A percentile compares a stretch with the other conserved stretches of the same genome.
Evolutionary conservation across 2,329 filamentous ascomycete genomes (phyloP).

Genomic region (Parafenestella ontariensis): DNA sequence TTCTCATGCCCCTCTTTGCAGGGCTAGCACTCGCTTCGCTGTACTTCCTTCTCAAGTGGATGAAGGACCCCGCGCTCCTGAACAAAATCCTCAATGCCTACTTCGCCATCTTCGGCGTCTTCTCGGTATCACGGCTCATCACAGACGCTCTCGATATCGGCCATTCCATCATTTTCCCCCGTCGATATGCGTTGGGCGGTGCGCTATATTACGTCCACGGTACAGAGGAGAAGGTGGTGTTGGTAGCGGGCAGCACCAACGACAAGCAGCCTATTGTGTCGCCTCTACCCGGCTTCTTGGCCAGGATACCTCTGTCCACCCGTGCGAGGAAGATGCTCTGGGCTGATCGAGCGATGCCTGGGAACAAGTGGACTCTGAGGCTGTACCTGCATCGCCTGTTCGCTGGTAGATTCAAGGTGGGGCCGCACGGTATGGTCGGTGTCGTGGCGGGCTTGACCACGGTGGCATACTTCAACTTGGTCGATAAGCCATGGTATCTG

Average conservation of each 20-base stretch:
- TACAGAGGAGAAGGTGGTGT: slow-evolving; percentile 41
- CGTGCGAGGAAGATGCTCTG: slow-evolving; percentile 53
- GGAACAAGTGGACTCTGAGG: slow-evolving; percentile 60
- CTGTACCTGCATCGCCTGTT: slow-evolving; percentile 61
- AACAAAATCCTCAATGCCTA: slow-evolving; percentile 86
- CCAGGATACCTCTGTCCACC: slow-evolving; percentile 55
- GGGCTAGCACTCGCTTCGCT: slow-evolving; percentile 74
- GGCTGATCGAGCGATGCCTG: slow-evolving; percentile 56
- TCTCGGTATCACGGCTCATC: slow-evolving; percentile 75
- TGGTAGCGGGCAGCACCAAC: slow-evolving; percentile 35
- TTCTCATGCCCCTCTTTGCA: slow-evolving; percentile 83
- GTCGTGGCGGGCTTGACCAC: slow-evolving; percentile 62
- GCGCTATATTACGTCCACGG: slow-evolving; percentile 58
- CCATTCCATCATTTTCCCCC: slow-evolving; percentile 75
- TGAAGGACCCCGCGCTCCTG: slow-evolving; percentile 79
- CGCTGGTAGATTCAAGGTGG: slow-evolving; percentile 60
- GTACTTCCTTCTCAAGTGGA: slow-evolving; percentile 89
- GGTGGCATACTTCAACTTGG: slow-evolving; percentile 69
- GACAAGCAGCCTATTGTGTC: slow-evolving; percentile 42
- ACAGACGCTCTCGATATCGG: slow-evolving; percentile 73
- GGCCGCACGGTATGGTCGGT: slow-evolving; percentile 62
- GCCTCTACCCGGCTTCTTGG: slow-evolving; percentile 61
- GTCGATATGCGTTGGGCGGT: slow-evolving; percentile 65
- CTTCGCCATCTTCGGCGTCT: slow-evolving; percentile 80
- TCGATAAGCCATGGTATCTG: slow-evolving; percentile 70